phyloP scores from a whole-genome alignment of 2,329 filamentous ascomycete species.

The Paraphoma chrysanthemicola region DNA sequence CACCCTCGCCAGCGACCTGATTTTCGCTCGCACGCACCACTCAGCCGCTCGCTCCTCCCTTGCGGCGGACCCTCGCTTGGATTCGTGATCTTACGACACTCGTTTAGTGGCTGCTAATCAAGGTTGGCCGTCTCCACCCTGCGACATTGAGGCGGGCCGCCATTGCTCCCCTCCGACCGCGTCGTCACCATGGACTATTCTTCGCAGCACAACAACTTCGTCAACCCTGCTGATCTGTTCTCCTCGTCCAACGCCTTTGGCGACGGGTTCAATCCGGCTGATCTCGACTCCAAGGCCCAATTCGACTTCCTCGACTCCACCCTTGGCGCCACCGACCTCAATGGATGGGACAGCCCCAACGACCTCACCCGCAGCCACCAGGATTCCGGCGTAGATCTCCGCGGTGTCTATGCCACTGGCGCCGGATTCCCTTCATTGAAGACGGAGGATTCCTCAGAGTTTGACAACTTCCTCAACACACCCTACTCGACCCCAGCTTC shows the following conservation, averaged over 20 bases:
- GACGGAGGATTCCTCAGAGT: conserved; percentile 15
- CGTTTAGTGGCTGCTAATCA: conserved; percentile 6
- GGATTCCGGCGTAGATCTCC: conserved; percentile 34
- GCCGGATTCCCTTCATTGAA: conserved; percentile 18
- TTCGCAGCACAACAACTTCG: conserved; percentile 20
- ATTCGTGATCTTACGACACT: conserved; percentile 4
- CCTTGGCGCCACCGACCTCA: conserved; percentile 7
- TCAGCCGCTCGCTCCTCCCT: background rate
- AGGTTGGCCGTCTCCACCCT: conserved; percentile 6
- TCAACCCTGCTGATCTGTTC: conserved; percentile 25
- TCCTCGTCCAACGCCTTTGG: conserved; percentile 19
- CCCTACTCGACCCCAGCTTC: conserved; percentile 31
- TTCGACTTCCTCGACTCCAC: conserved; percentile 17
- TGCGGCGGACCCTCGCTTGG: conserved; percentile 1
- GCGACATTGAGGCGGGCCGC: background rate
- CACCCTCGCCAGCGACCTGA: conserved; percentile 6
- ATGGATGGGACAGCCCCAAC: conserved; percentile 7
- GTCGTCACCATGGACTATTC: conserved; percentile 24
- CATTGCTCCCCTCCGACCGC: background rate
- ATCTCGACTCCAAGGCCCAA: conserved; percentile 11
- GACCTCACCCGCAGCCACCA: conserved; percentile 25
- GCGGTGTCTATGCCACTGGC: conserved; percentile 11
- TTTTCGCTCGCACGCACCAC: too few species aligned
- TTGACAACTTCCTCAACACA: conserved; percentile 25
- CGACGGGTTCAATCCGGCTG: background rate